Base-by-base conservation (phyloP, 2,329 filamentous ascomycete genomes). In the Xylaria sp. region DNA sequence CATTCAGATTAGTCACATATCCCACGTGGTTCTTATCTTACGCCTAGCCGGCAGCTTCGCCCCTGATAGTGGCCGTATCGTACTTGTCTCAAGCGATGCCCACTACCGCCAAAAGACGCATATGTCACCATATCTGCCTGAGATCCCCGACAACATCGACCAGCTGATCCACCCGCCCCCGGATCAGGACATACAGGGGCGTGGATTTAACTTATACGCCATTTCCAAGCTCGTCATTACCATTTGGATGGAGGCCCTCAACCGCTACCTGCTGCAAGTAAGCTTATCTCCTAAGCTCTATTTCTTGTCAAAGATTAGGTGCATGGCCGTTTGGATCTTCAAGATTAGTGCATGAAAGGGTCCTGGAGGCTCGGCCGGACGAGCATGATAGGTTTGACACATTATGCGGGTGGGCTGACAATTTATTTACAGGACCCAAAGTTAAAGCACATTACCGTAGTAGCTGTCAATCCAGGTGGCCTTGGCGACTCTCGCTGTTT, bases 61-160 rank as follows among this genome's bases (percentile, higher is more conserved):
- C 9, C 19, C 39, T 63, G 81, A 85, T 39, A 84, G 87, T 57
- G 87, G 87, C 22, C 66, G 70, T 46, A 88, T 89, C 82, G 82
- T 84, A 51, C 73, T 79, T 66, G 59, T 76, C 7, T 68, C 64
- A 0, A 66, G 50, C 17, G 62, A 71, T 7, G 57, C 60, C 1
- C 73, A 76, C 56, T 70, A 65, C 50, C 69, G 72, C 0, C 71
- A 71, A 1, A 73, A 72, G 52, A 72, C 70, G 39, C 52, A 61
- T 0, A 54, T 77, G 13, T 69, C 71, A 49, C 68, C 66, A n/a
- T 71, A 69, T 40, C 62, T 65, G 0, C 66, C 73, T 2, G 39
- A 26, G 0, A 62, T 76, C 18, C 29, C 29, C 16, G 29, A 34
- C 16, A 13, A 34, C 16, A 34, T 34, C 29, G 29, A 34, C 16